These are phyloP conservation scores for Pseudopithomyces maydicus DNA, from an alignment of 2,329 filamentous ascomycete genomes.

Conservation along the genomic window DNA sequence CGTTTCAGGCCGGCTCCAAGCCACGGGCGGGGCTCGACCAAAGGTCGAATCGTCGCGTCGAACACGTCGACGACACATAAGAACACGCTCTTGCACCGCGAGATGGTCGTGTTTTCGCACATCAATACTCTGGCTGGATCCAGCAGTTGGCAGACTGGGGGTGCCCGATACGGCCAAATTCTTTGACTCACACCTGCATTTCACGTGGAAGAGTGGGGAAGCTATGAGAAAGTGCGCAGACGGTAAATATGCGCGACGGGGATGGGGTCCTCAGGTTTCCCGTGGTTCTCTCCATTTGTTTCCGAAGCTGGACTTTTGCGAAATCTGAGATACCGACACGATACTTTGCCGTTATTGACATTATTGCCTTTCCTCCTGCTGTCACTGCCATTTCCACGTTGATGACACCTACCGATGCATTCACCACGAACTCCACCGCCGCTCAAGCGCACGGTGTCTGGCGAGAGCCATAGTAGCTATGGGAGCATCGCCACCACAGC, in stretches of 20 bases:
- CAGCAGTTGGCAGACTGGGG: constrained; percentile 26
- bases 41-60: constrained; percentile 46
- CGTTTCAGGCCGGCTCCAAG: constrained; percentile 40
- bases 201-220: constrained; percentile 32
- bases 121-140: constrained; percentile 38
- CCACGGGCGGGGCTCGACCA: constrained; percentile 27
- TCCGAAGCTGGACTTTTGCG: background rate
- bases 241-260: constrained; percentile 40
- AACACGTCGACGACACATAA: constrained; percentile 34
- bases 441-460: constrained; percentile 45
- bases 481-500: constrained; percentile 39
- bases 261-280: constrained; percentile 37
- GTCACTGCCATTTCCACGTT: constrained; percentile 15
- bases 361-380: too few species aligned
- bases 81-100: constrained; percentile 46
- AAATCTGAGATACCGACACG: constrained; percentile 7
- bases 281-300: background rate
- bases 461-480: constrained; percentile 45
- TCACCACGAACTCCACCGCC: constrained; percentile 38
- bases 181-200: constrained; percentile 52
- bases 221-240: constrained; percentile 23
- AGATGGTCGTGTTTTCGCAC: constrained; percentile 47
- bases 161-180: constrained; percentile 18
- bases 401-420: constrained; percentile 33
- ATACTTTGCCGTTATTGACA: constrained; percentile 17